Percentiles rank a stretch among this genome's conserved stretches.
phyloP scores from a whole-genome alignment of 768 basidiomycete genomes.

The Gymnopilus dilepis region DNA sequence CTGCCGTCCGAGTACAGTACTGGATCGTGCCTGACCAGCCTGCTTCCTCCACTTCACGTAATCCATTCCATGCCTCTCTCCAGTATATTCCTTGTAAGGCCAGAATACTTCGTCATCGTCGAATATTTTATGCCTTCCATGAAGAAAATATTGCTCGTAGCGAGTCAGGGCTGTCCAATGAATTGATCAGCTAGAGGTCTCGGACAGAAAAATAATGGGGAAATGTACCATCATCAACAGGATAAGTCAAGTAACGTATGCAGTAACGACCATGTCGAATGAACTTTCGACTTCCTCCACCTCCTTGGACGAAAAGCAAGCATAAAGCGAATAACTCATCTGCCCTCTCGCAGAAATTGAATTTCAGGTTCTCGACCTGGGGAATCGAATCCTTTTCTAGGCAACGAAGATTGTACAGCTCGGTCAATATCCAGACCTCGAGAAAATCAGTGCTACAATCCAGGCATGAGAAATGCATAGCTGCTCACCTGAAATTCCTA shows the following conservation, averaged over 20 bases:
- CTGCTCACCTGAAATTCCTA: background rate
- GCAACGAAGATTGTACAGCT: background rate
- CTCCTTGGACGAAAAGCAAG: background rate
- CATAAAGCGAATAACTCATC: background rate
- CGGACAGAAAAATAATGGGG: background rate
- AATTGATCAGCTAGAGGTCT: background rate
- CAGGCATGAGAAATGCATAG: background rate
- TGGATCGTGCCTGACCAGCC: background rate
- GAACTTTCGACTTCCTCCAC: background rate
- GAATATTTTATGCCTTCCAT: background rate
- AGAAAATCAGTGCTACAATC: background rate
- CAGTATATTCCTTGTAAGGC: constrained; percentile 1
- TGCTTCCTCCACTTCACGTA: constrained; percentile 7
- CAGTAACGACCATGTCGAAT: constrained; percentile 7
- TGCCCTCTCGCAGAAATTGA: background rate
- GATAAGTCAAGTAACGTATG: background rate
- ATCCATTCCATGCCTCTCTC: background rate
- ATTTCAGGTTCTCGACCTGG: background rate
- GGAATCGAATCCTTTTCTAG: background rate
- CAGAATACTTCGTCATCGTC: constrained; percentile 7
- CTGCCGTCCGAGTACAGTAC: no score
- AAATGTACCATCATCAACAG: background rate
- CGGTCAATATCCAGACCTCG: constrained; percentile 3
- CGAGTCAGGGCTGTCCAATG: background rate
- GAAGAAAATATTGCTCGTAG: background rate